phyloP scores from a whole-genome alignment of 2,329 filamentous ascomycete species.

The Ceratocystis smalleyi region DNA sequence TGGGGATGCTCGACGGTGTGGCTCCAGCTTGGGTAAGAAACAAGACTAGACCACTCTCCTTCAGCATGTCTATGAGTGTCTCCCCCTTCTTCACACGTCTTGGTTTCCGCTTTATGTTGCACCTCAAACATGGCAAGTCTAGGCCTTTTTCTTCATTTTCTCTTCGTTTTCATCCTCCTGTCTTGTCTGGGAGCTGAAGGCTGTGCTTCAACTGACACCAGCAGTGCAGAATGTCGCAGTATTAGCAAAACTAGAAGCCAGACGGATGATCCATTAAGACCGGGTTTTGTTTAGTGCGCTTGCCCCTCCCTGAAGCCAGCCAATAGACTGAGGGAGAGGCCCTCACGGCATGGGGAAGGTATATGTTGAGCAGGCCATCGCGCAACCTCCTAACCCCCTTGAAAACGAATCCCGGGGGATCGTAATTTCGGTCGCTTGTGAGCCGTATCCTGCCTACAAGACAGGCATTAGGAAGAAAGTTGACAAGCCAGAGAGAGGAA shows the following conservation, averaged over 20 bases:
- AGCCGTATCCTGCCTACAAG: not conserved
- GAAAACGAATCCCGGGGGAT: not conserved
- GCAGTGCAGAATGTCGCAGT: not conserved
- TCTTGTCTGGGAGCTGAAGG: not conserved
- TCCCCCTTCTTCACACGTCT: not conserved
- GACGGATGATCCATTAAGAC: not conserved
- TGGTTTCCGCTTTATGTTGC: conserved; percentile 1
- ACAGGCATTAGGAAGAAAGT: no score
- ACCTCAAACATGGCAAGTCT: not conserved
- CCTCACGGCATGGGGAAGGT: no score
- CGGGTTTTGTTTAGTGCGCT: not conserved
- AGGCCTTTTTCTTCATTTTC: not conserved
- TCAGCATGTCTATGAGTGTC: not conserved
- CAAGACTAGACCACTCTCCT: not conserved
- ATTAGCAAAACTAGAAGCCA: not conserved
- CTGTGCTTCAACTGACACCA: not conserved
- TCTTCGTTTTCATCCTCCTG: not conserved
- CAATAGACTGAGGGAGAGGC: not conserved
- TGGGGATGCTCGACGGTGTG: no score
- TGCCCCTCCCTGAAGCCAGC: not conserved
- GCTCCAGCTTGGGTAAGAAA: no score
- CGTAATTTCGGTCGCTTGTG: not conserved
- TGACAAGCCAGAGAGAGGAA: no score
- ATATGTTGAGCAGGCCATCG: not conserved
- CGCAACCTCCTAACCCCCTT: not conserved